Evolutionary conservation across 2,329 filamentous ascomycete species (phyloP).

Genomic region (Cordyceps cicadae): DNA sequence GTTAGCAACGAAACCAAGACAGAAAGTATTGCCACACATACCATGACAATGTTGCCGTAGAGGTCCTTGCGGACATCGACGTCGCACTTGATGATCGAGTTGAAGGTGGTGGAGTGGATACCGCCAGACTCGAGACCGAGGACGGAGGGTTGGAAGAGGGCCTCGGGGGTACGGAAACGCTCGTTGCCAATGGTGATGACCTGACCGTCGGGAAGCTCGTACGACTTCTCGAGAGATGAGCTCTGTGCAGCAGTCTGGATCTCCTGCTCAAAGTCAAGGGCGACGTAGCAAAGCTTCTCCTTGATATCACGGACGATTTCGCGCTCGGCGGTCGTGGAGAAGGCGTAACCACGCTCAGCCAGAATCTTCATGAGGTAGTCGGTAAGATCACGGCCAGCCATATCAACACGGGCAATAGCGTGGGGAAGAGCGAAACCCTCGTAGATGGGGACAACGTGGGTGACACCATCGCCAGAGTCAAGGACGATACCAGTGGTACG

Average conservation of each 20-base stretch:
- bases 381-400: conserved; percentile 99
- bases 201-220: conserved; percentile 98
- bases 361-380: conserved; percentile 99
- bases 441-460: conserved; percentile 99
- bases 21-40: conserved; percentile 42
- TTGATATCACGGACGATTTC: conserved; percentile 99
- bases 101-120: conserved; percentile 99
- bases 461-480: conserved; percentile 99
- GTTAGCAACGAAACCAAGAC: background rate
- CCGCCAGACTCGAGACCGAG: conserved; percentile 96
- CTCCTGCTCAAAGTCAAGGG: conserved; percentile 99
- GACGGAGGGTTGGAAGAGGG: conserved; percentile 98
- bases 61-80: conserved; percentile 99
- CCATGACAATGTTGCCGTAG: conserved; percentile 99
- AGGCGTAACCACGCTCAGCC: conserved; percentile 97
- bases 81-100: conserved; percentile 99
- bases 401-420: conserved; percentile 99
- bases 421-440: conserved; percentile 99
- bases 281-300: conserved; percentile 99
- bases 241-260: conserved; percentile 99
- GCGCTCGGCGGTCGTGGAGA: conserved; percentile 99
- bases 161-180: conserved; percentile 99
- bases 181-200: conserved; percentile 99
- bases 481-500: conserved; percentile 99
- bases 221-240: conserved; percentile 98